These are phyloP conservation scores for Nicotiana paniculata DNA, from an alignment of 257 asterid species.

Conservation along the genomic window DNA sequence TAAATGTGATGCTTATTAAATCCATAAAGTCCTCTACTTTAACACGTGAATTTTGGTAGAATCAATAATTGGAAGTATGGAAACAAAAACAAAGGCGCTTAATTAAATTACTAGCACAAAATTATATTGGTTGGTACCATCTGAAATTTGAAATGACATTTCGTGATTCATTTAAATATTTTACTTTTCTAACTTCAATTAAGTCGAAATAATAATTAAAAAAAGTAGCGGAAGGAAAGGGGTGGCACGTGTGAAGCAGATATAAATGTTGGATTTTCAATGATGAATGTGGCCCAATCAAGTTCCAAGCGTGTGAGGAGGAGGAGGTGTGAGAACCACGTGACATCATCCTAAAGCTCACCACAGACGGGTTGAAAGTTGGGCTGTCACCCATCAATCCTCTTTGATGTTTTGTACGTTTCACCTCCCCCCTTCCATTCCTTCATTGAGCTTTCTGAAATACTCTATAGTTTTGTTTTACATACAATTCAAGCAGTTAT, in stretches of 20 bases:
- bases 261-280: constrained; percentile 2
- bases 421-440: background rate
- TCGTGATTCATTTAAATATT: background rate
- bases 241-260: constrained; percentile 35
- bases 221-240: background rate
- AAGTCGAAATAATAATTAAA: background rate
- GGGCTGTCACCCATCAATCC: constrained; percentile 49
- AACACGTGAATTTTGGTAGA: background rate
- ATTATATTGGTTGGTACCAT: background rate
- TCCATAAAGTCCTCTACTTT: background rate
- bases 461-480: background rate
- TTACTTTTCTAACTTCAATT: background rate
- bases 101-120: background rate
- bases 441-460: background rate
- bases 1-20: background rate
- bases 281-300: constrained; percentile 18
- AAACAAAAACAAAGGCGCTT: background rate
- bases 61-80: background rate
- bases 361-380: constrained; percentile 37
- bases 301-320: constrained; percentile 38
- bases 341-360: constrained; percentile 41
- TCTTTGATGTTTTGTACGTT: background rate
- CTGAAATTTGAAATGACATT: background rate
- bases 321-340: constrained; percentile 65
- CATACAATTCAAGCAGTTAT: background rate